Evolutionary conservation across 108 stramenopile species (phyloP), one percentile per base, ranked within the genome.

Genomic region (Nannochloropsis oceanica): DNA sequence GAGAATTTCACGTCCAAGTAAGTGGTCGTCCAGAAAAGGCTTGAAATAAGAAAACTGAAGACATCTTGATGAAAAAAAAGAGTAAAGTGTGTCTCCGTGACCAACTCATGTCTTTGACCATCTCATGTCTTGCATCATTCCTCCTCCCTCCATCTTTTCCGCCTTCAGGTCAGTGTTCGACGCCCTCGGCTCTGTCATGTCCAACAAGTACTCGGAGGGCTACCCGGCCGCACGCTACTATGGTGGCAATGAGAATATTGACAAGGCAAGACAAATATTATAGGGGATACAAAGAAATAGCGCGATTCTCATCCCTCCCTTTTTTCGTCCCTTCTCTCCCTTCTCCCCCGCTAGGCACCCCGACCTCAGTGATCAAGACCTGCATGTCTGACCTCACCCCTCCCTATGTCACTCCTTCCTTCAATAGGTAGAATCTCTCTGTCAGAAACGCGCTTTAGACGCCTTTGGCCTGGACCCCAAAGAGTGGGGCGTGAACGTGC

Each of bases 351-450:
- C 97, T 97, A 79, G 96, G 95, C 81, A 95, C 94, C 26, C 94
- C 97, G 80, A 98, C 98, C 92, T 99, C 98, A 89, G 99, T 97
- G 43, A 97, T 97, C 27, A 98, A 92, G 80, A 89, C 92, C 82
- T 14, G 14, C 13, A 13, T 14, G 14, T 50, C 46, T 50, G 14
- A 14, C 46, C 46, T 12, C 14, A 12, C 46, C 12, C 13, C 12
- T 50, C 13, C 14, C 13, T 50, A 14, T 50, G 46, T 50, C 13
- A 12, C 46, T 12, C 12, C 13, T 50, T 50, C 13, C 43, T 88
- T 14, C 97, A 99, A 91, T 92, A 94, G 92, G 96, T 97, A 82
- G 99, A 99, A 91, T 44, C 92, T 44, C 92, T 99, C 1, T 99
- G 99, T 92, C 98, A 98, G 91, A 89, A 95, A 87, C 92, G 99